A percentile compares a stretch with the other conserved stretches of the same genome.
Evolutionary conservation across 495 filamentous ascomycete genomes (phyloP).

Genomic region (Hyphodiscus hymeniophilus): DNA sequence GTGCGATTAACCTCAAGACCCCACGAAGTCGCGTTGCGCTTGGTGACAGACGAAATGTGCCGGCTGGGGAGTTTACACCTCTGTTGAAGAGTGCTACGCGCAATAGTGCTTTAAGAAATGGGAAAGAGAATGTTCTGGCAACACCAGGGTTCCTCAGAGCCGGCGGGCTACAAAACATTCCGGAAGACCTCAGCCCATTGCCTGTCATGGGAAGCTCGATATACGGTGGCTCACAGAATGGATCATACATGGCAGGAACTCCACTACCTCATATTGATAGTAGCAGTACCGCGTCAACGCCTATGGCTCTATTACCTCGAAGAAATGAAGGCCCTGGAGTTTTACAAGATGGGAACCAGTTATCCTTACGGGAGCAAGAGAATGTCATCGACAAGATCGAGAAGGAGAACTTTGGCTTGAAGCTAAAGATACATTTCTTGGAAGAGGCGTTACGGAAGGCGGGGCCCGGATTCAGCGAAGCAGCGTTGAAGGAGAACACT

Average conservation of each 20-base stretch:
- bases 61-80: slow-evolving; percentile 79
- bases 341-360: slow-evolving; percentile 72
- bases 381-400: slow-evolving; percentile 91
- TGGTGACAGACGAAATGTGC: slow-evolving; percentile 57
- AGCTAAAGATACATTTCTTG: slow-evolving; percentile 74
- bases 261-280: slow-evolving; percentile 63
- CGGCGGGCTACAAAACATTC: slow-evolving; percentile 50
- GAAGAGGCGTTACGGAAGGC: slow-evolving; percentile 72
- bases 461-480: slow-evolving; percentile 79
- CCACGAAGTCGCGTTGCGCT: slow-evolving; percentile 61
- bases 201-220: slow-evolving; percentile 53
- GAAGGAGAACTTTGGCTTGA: slow-evolving; percentile 79
- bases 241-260: slow-evolving; percentile 41
- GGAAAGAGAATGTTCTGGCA: slow-evolving; percentile 45
- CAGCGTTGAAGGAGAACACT: slow-evolving; percentile 85
- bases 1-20: slow-evolving; percentile 51
- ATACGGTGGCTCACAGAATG: slow-evolving; percentile 51
- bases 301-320: slow-evolving; percentile 57
- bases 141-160: slow-evolving; percentile 64
- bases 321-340: slow-evolving; percentile 49
- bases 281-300: slow-evolving; percentile 75
- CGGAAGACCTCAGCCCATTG: slow-evolving; percentile 58
- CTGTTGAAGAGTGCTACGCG: slow-evolving; percentile 82
- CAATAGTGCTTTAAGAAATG: slow-evolving; percentile 60
- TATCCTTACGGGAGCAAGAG: slow-evolving; percentile 90